Conservation (phyloP, 768 basidiomycete genomes). For the Mycena haematopus region DNA sequence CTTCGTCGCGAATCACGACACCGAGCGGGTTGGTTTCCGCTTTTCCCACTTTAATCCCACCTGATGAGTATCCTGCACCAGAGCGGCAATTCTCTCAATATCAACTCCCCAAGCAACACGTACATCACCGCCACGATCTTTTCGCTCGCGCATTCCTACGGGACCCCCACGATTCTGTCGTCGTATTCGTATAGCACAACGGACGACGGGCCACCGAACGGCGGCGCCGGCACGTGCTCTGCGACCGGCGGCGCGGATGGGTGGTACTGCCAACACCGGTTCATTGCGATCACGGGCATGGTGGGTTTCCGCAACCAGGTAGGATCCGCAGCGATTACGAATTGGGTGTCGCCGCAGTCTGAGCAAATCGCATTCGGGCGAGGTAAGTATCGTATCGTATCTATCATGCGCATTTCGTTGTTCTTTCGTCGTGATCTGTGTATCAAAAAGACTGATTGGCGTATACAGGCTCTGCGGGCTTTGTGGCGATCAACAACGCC, state of each 20-base stretch:
- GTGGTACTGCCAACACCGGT: slow-evolving; percentile 74
- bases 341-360: slow-evolving; percentile 64
- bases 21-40: slow-evolving; percentile 54
- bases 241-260: slow-evolving; percentile 58
- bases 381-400: slow-evolving; percentile 52
- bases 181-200: slow-evolving; percentile 58
- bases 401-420: neutral
- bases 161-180: slow-evolving; percentile 68
- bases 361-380: slow-evolving; percentile 73
- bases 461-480: slow-evolving; percentile 55
- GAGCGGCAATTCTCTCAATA: slow-evolving; percentile 62
- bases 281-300: slow-evolving; percentile 63
- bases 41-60: neutral
- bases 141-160: slow-evolving; percentile 72
- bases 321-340: slow-evolving; percentile 52
- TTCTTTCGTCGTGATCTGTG: neutral
- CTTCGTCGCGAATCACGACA: slow-evolving; percentile 75
- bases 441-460: neutral
- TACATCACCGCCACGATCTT: slow-evolving; percentile 67
- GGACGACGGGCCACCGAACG: slow-evolving; percentile 68
- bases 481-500: slow-evolving; percentile 72
- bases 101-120: slow-evolving; percentile 68
- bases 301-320: slow-evolving; percentile 69
- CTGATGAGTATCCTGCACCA: slow-evolving; percentile 23
- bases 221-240: slow-evolving; percentile 55